These are phyloP conservation scores for Pythium biforme DNA, from an alignment of 352 stramenopile species.

Conservation along the genomic window DNA sequence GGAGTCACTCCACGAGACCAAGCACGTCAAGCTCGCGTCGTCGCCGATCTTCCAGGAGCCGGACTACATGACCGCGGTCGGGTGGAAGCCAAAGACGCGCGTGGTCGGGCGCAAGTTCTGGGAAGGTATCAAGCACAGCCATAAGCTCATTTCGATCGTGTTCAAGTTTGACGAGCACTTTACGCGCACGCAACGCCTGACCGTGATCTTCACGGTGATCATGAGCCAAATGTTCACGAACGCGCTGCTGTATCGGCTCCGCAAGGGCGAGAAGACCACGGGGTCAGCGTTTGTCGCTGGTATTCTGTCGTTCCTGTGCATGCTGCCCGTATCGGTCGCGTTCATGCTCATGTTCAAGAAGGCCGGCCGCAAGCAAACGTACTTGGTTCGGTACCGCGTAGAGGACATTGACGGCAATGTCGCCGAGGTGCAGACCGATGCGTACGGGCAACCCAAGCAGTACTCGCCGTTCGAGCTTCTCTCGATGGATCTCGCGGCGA, in stretches of 20 bases:
- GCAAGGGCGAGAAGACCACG: slow-evolving; percentile 40
- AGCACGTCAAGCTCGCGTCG: slow-evolving; percentile 47
- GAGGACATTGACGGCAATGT: slow-evolving; percentile 62
- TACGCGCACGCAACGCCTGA: slow-evolving; percentile 55
- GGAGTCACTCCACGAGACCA: slow-evolving; percentile 34
- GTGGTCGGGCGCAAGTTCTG: slow-evolving; percentile 45
- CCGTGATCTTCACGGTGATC: slow-evolving; percentile 66
- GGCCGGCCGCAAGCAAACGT: slow-evolving; percentile 52
- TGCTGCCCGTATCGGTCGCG: slow-evolving; percentile 59
- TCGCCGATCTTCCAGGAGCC: slow-evolving; percentile 60
- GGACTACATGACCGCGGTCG: slow-evolving; percentile 52
- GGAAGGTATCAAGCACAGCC: slow-evolving; percentile 52
- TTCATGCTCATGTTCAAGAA: slow-evolving; percentile 80
- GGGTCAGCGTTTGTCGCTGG: slow-evolving; percentile 54
- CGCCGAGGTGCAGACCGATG: slow-evolving; percentile 60
- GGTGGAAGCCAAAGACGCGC: slow-evolving; percentile 39
- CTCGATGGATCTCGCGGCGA: slow-evolving; percentile 52
- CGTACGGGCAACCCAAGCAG: slow-evolving; percentile 51
- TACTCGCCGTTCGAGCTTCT: slow-evolving; percentile 49
- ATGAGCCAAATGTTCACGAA: slow-evolving; percentile 78
- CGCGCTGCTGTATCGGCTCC: slow-evolving; percentile 57
- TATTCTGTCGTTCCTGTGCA: slow-evolving; percentile 59
- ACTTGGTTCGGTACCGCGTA: slow-evolving; percentile 61
- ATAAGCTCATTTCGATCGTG: slow-evolving; percentile 67
- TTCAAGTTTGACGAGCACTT: slow-evolving; percentile 80